These are phyloP conservation scores for Barnettozyma californica DNA, from an alignment of 805 yeast species.

Conservation along the genomic window DNA sequence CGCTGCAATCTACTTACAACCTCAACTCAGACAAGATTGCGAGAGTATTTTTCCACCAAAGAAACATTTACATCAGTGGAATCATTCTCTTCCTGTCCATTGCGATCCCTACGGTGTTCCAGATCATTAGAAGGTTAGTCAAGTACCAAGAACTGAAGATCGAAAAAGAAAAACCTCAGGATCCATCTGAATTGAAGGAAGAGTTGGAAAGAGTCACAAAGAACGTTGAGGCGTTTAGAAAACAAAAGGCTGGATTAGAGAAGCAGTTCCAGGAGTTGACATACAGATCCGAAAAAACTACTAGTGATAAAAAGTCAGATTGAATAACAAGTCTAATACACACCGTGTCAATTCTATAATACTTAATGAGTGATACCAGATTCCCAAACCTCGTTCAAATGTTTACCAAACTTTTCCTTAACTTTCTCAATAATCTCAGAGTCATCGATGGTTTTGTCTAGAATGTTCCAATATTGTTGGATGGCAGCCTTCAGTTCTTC, in stretches of 20 bases:
- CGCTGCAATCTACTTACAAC: constrained; percentile 19
- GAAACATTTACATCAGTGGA: constrained; percentile 59
- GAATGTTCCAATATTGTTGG: constrained; percentile 46
- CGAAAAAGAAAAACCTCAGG: constrained; percentile 8
- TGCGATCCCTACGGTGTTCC: constrained; percentile 49
- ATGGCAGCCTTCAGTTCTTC: constrained; percentile 63
- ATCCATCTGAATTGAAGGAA: constrained; percentile 12
- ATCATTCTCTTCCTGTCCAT: constrained; percentile 52
- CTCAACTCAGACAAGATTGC: constrained; percentile 48
- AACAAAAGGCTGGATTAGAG: constrained; percentile 49
- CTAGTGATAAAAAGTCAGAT: constrained; percentile 25
- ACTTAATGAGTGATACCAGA: constrained; percentile 34
- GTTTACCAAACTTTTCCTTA: constrained; percentile 42
- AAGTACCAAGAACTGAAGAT: constrained; percentile 35
- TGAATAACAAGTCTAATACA: constrained; percentile 1
- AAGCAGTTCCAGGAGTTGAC: constrained; percentile 40
- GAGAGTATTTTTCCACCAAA: constrained; percentile 55
- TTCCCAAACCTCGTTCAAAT: constrained; percentile 63
- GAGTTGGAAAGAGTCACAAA: constrained; percentile 32
- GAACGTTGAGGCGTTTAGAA: constrained; percentile 43
- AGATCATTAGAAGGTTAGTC: constrained; percentile 48
- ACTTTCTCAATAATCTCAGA: constrained; percentile 37
- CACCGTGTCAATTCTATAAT: neutral
- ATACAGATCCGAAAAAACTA: constrained; percentile 17
- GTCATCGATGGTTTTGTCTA: constrained; percentile 26